Percentiles rank a stretch among this genome's conserved stretches.
phyloP scores from a whole-genome alignment of 1,139 yeast genomes.

The Candida neerlandica region DNA sequence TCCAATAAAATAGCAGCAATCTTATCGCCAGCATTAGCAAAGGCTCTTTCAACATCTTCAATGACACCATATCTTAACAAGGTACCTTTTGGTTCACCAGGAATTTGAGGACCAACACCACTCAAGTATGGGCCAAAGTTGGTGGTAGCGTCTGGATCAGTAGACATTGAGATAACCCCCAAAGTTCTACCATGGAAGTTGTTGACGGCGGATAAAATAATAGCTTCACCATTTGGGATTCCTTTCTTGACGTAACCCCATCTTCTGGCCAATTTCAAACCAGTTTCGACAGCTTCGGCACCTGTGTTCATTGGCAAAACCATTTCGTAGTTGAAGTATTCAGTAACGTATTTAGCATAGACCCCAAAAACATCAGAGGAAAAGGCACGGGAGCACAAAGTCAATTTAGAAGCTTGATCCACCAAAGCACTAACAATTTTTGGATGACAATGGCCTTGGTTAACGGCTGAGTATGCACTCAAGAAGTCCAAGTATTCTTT shows the following conservation, averaged over 20 bases:
- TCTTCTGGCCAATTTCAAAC: constrained; percentile 89
- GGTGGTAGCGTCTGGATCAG: constrained; percentile 90
- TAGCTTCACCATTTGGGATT: constrained; percentile 80
- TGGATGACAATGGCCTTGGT: constrained; percentile 98
- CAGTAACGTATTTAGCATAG: constrained; percentile 86
- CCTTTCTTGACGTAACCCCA: constrained; percentile 95
- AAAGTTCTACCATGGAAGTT: constrained; percentile 97
- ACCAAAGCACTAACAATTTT: constrained; percentile 81
- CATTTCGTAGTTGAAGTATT: constrained; percentile 87
- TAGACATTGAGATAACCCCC: constrained; percentile 94
- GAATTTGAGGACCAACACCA: constrained; percentile 81
- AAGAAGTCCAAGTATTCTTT: constrained; percentile 83
- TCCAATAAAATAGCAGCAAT: constrained; percentile 91
- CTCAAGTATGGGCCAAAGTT: constrained; percentile 88
- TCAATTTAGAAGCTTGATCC: constrained; percentile 83
- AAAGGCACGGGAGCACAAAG: constrained; percentile 90
- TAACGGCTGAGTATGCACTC: constrained; percentile 95
- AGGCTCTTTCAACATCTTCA: constrained; percentile 85
- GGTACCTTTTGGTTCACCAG: constrained; percentile 57
- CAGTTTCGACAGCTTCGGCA: constrained; percentile 98
- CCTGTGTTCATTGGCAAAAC: constrained; percentile 98
- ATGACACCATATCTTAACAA: constrained; percentile 76
- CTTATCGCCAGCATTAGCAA: constrained; percentile 82
- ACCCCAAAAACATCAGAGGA: constrained; percentile 86
- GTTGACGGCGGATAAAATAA: constrained; percentile 81